These are phyloP conservation scores for Senna siamea DNA, from an alignment of 306 rosid species.

Conservation along the genomic window DNA sequence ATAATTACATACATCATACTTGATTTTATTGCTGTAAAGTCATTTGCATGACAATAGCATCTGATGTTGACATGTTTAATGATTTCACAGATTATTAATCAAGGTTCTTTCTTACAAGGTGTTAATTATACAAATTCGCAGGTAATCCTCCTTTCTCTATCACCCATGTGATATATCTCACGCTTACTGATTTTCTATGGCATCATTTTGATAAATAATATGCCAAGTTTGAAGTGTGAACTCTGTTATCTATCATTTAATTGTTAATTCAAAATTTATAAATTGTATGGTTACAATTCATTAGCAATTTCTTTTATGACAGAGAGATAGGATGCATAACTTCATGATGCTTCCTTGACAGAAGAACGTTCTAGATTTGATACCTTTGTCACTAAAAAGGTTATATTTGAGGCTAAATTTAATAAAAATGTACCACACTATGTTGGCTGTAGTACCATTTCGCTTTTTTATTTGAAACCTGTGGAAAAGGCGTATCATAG, in stretches of 20 bases:
- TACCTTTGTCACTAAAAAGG: slow-evolving; percentile 14
- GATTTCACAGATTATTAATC: slow-evolving; percentile 62
- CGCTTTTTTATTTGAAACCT: slow-evolving; percentile 8
- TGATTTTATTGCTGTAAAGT: slow-evolving; percentile 16
- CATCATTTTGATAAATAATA: slow-evolving; percentile 21
- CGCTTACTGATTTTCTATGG: slow-evolving; percentile 2
- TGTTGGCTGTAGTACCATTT: neutral
- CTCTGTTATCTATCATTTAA: neutral
- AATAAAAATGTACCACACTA: neutral
- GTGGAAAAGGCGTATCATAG: slow-evolving; percentile 25
- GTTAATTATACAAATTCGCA: slow-evolving; percentile 76
- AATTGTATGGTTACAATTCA: neutral
- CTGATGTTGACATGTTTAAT: slow-evolving; percentile 29
- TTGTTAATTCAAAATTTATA: neutral
- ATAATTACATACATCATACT: neutral
- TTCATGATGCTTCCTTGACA: slow-evolving; percentile 25
- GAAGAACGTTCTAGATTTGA: slow-evolving; percentile 6
- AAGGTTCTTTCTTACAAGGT: slow-evolving; percentile 81
- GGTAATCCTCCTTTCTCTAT: slow-evolving; percentile 49
- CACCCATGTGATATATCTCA: slow-evolving; percentile 21
- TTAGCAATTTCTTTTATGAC: slow-evolving; percentile 26
- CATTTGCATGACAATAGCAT: slow-evolving; percentile 1
- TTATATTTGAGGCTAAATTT: slow-evolving; percentile 18
- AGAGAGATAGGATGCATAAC: slow-evolving; percentile 14
- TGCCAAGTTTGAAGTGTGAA: slow-evolving; percentile 23